phyloP scores from a whole-genome alignment of 2,329 filamentous ascomycete species.

The Macrophomina phaseolina region DNA sequence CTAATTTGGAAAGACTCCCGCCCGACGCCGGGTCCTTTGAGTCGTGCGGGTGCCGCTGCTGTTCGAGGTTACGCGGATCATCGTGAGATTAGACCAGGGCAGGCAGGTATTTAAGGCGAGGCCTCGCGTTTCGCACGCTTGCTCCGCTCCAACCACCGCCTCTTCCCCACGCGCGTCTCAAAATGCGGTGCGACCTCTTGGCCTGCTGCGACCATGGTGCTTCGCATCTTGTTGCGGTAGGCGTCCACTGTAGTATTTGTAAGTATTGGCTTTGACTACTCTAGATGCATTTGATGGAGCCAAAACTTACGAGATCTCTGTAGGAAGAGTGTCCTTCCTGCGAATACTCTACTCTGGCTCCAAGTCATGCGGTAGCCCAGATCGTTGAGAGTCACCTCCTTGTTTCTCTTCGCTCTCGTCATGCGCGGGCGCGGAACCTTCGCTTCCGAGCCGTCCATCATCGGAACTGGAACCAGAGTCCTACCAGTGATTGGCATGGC shows the following conservation, averaged over 20 bases:
- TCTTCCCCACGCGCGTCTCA: slow-evolving; percentile 86
- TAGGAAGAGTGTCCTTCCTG: slow-evolving; percentile 82
- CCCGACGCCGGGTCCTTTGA: slow-evolving; percentile 15
- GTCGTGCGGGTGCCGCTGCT: slow-evolving; percentile 24
- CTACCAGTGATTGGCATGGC: slow-evolving; percentile 49
- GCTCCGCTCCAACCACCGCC: slow-evolving; percentile 58
- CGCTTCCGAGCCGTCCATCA: slow-evolving; percentile 71
- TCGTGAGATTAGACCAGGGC: slow-evolving; percentile 23
- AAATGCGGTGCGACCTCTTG: slow-evolving; percentile 86
- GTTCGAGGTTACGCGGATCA: slow-evolving; percentile 26
- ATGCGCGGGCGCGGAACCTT: slow-evolving; percentile 79
- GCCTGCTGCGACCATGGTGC: slow-evolving; percentile 77
- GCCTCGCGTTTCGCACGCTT: slow-evolving; percentile 49
- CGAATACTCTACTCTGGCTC: slow-evolving; percentile 92
- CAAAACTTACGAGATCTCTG: slow-evolving; percentile 86
- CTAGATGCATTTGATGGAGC: background rate
- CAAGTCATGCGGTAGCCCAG: slow-evolving; percentile 95
- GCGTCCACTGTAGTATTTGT: slow-evolving; percentile 72
- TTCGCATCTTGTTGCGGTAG: slow-evolving; percentile 89
- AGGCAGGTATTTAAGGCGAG: slow-evolving; percentile 31
- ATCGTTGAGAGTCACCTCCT: slow-evolving; percentile 91
- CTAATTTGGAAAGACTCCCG: slow-evolving; percentile 20
- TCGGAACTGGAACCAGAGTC: slow-evolving; percentile 54
- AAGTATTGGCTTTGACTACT: slow-evolving; percentile 31
- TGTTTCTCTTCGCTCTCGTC: slow-evolving; percentile 70